A percentile compares a stretch with the other conserved stretches of the same genome.
These are phyloP conservation scores for Aspergillus luchuensis DNA, from an alignment of 2,329 filamentous ascomycete genomes.

Conservation along the genomic window DNA sequence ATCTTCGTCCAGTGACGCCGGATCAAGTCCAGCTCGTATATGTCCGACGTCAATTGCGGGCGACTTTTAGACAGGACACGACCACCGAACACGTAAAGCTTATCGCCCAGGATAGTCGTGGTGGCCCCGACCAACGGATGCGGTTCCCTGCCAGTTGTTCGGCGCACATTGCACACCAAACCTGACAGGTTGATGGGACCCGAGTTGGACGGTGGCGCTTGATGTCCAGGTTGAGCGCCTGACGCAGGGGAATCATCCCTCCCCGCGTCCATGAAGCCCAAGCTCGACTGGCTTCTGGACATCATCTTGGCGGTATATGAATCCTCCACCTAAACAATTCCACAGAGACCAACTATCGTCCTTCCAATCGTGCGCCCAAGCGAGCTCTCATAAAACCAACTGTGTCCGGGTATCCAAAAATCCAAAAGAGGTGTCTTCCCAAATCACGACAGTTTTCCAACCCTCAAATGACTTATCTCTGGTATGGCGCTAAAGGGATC, in stretches of 20 bases:
- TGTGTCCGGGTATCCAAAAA: background rate
- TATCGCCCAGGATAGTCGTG: slow-evolving; percentile 92
- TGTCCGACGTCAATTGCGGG: slow-evolving; percentile 80
- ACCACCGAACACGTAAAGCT: slow-evolving; percentile 94
- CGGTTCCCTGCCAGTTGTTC: slow-evolving; percentile 89
- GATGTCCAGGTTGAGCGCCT: slow-evolving; percentile 33
- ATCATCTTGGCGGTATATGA: slow-evolving; percentile 30
- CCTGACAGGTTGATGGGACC: slow-evolving; percentile 65
- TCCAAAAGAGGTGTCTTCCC: background rate
- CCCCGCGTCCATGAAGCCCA: slow-evolving; percentile 36
- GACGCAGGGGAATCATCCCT: slow-evolving; percentile 35
- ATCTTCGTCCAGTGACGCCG: slow-evolving; percentile 90
- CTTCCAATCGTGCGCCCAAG: background rate
- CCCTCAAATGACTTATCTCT: slow-evolving; percentile 15
- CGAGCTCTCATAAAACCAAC: background rate
- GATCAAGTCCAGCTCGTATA: slow-evolving; percentile 92
- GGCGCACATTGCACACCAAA: slow-evolving; percentile 68
- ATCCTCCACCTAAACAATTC: background rate
- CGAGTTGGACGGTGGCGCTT: slow-evolving; percentile 32
- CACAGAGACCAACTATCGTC: background rate
- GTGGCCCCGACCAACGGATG: slow-evolving; percentile 91
- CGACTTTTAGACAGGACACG: slow-evolving; percentile 80
- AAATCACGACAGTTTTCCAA: slow-evolving; percentile 6
- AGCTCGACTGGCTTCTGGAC: slow-evolving; percentile 44
- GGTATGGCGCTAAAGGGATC: slow-evolving; percentile 15